A percentile compares a stretch with the other conserved stretches of the same genome.
Evolutionary conservation across 2,329 filamentous ascomycete species (phyloP).

Genomic region (Colletotrichum tropicicola): DNA sequence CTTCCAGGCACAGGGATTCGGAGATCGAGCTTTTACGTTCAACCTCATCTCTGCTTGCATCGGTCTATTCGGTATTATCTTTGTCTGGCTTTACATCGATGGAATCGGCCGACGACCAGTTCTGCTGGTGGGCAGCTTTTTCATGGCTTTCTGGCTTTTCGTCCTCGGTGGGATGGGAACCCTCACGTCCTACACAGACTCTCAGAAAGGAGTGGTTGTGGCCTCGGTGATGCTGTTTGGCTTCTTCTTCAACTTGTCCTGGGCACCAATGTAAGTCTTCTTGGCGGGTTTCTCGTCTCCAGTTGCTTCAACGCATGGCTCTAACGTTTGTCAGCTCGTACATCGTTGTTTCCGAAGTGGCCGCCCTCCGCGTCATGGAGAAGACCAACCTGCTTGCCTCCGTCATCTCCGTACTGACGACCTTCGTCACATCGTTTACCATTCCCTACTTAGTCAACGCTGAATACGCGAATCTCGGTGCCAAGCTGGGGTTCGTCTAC

Average conservation of each 20-base stretch:
- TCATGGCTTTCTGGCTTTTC: conserved; percentile 36
- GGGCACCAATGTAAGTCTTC: conserved; percentile 33
- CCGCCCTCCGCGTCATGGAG: conserved; percentile 37
- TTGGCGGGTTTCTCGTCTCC: conserved; percentile 19
- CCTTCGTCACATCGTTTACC: conserved; percentile 44
- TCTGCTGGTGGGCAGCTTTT: conserved; percentile 34
- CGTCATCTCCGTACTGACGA: conserved; percentile 39
- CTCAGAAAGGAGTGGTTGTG: conserved; percentile 34
- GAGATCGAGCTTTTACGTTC: conserved; percentile 35
- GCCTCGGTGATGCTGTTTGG: conserved; percentile 35
- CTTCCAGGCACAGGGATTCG: conserved; percentile 39
- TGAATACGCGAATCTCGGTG: conserved; percentile 43
- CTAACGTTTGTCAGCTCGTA: conserved; percentile 33
- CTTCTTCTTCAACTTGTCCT: conserved; percentile 37
- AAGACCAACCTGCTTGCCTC: conserved; percentile 40
- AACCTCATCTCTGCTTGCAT: conserved; percentile 30
- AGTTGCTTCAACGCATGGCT: not conserved
- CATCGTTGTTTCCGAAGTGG: conserved; percentile 37
- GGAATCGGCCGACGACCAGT: conserved; percentile 35
- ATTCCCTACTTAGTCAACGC: conserved; percentile 47
- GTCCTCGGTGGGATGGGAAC: conserved; percentile 34
- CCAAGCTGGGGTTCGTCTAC: conserved; percentile 50
- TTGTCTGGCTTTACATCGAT: conserved; percentile 38
- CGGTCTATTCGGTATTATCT: not conserved
- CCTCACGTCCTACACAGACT: conserved; percentile 11